Evolutionary conservation across 2,329 filamentous ascomycete genomes (phyloP).

Genomic region (Aspergillus tubingensis): DNA sequence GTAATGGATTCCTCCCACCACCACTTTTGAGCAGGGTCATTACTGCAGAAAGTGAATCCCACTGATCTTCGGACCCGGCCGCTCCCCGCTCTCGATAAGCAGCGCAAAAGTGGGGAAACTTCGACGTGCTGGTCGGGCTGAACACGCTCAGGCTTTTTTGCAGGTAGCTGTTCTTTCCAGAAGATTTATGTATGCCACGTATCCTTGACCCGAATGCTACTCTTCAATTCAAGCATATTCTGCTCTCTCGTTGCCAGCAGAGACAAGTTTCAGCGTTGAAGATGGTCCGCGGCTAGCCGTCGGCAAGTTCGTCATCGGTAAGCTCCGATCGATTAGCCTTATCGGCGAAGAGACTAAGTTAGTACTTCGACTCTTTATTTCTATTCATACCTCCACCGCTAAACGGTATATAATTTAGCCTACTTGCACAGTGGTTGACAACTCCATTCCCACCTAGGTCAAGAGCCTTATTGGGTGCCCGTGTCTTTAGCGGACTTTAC

Average conservation of each 20-base stretch:
- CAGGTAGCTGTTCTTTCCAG: background rate
- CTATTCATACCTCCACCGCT: background rate
- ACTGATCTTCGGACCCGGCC: conserved; percentile 6
- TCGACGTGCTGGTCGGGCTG: background rate
- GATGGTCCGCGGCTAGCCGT: background rate
- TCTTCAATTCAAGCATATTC: too few relatives aligned
- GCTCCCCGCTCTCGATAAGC: conserved; percentile 5
- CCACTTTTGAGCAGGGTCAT: background rate
- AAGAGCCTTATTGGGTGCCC: too few relatives aligned
- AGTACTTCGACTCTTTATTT: background rate
- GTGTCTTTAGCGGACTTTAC: background rate
- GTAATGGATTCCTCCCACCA: background rate
- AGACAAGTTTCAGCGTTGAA: background rate
- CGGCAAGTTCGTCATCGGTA: conserved; percentile 20
- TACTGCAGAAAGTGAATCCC: background rate
- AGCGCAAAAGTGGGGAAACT: conserved; percentile 6
- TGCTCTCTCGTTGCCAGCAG: background rate
- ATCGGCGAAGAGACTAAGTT: background rate
- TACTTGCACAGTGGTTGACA: background rate
- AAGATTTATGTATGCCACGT: background rate
- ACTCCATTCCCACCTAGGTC: background rate
- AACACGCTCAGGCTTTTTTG: background rate
- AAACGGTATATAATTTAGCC: background rate
- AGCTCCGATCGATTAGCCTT: conserved; percentile 23
- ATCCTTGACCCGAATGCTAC: background rate